Evolutionary conservation across 1,139 yeast species (phyloP), one percentile per base, ranked within the genome.

Genomic region (Magnusiomyces sp.): DNA sequence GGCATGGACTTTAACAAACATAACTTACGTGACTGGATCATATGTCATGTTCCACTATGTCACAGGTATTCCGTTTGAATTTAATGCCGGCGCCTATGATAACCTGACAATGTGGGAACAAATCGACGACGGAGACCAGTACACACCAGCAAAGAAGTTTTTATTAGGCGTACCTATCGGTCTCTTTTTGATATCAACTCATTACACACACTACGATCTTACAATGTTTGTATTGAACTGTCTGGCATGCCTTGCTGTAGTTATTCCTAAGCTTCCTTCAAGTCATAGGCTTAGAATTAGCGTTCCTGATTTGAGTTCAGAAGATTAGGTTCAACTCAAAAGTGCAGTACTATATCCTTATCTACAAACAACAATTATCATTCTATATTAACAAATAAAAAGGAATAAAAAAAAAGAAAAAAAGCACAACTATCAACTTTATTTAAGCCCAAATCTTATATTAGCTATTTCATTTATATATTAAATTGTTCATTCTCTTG

Each of bases 61-160:
- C 47, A 92, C 90, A 62, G 98, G 98, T 34, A 88, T 95, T 2
- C 98, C 98, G 1, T 92, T 92, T 66, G 98, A 92, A 59, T 89
- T 90, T 71, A 92, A 90, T 65, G 83, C 88, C 39, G 98, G 98
- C 42, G 97, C 97, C 0, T 92, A 85, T 67, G 98, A 92, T 66
- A 83, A 88, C 63, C 75, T 92, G 60, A 92, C 97, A 31, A 87
- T 92, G 97, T 92, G 98, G 98, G 98, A 92, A 68, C 98, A 92
- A 69, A 83, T 92, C 57, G 97, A 92, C 67, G 83, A 90, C 61
- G 98, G 97, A 54, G 97, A 89, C 64, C 95, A 89, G 66, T 92
- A 90, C 66, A 92, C 98, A 0, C 98, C 98, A 5, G 82, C 96
- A 29, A 89, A 92, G 73, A 92, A 92, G 69, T 92, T 89, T 63